Base-by-base conservation (phyloP, 176 grass and related monocot genomes). In the Dactylis glomerata region DNA sequence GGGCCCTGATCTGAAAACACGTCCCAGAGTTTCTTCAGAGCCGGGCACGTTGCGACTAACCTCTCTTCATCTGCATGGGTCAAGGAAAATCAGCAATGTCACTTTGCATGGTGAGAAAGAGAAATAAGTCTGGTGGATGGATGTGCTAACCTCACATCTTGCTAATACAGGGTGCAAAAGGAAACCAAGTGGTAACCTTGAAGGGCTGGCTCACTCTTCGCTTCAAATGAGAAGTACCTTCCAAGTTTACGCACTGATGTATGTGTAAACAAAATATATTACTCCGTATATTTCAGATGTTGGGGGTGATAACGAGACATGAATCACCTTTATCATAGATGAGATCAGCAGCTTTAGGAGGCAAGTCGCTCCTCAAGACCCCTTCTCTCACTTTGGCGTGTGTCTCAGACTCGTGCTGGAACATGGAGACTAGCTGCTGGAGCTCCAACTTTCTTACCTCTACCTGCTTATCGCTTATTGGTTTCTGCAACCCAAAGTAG, bases 311-410 rank as follows among this genome's bases (percentile, higher is more conserved):
- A 76, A 61, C 38, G 71, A 85, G 42, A 58, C 84, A 23, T 3
- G 67, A 26, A 85, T 62, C 67, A 72, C 78, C 79, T 71, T 79
- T 70, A 26, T 90, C 88, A 61, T 79, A 83, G 27, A 90, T 80
- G 63, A 93, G 68, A 81, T 93, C 76, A 40, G 85, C 64, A 12
- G 88, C 82, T 51, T 70, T 81, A 11, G 86, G 86, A 66, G 81
- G 86, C 71, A 89, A 85, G 68, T 94, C 83, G 59, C 84, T 85
- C 66, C 84, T 74, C 33, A 87, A 79, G 45, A 94, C 45, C 16
- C 92, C 87, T 47, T 92, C 89, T 75, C 87, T 82, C 46, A 90
- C 92, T 82, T 86, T 92, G n/a, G 73, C 78, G 27, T 92, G 92
- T 47, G 84, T 88, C 74, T 92, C 92, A 0, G 86, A 81, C n/a